phyloP scores from a whole-genome alignment of 768 basidiomycete species.

The Crucibulum laeve region DNA sequence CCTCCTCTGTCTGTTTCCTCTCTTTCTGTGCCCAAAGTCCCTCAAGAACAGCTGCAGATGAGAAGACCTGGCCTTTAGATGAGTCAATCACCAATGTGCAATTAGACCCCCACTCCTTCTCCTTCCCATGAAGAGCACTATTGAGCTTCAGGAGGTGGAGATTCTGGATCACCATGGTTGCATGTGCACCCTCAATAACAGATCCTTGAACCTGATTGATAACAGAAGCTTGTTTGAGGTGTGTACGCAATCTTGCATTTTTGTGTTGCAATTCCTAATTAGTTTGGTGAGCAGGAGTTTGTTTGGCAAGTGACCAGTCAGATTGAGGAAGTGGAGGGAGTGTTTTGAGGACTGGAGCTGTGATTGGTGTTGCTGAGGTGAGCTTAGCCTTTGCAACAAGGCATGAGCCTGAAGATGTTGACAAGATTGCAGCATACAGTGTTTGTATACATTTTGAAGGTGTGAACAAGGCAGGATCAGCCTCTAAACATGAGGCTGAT shows the following conservation, averaged over 20 bases:
- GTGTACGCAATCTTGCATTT: constrained; percentile 2
- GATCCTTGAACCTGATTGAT: constrained; percentile 5
- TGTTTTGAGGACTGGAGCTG: too few relatives aligned
- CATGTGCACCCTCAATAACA: constrained; percentile 11
- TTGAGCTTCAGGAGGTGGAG: constrained; percentile 10
- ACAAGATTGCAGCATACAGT: too few relatives aligned
- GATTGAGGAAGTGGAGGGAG: too few relatives aligned
- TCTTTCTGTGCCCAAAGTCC: not conserved
- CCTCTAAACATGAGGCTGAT: too few relatives aligned
- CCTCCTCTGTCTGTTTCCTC: constrained; percentile 6
- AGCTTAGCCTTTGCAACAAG: too few relatives aligned
- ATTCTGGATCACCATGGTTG: constrained; percentile 13
- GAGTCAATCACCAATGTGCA: constrained; percentile 5
- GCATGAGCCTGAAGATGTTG: too few relatives aligned
- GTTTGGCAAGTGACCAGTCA: constrained; percentile 2
- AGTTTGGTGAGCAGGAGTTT: not conserved
- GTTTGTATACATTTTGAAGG: too few relatives aligned
- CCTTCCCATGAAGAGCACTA: constrained; percentile 10
- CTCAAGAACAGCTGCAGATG: constrained; percentile 3
- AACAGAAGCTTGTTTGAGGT: constrained; percentile 5
- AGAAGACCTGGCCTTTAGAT: constrained; percentile 6
- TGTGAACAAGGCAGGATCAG: too few relatives aligned
- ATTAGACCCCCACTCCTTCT: constrained; percentile 8
- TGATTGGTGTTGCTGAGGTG: too few relatives aligned
- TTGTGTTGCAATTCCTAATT: constrained; percentile 1